phyloP scores from a whole-genome alignment of 371 early-diverging fungal genomes.

The Umbelopsis sp. region DNA sequence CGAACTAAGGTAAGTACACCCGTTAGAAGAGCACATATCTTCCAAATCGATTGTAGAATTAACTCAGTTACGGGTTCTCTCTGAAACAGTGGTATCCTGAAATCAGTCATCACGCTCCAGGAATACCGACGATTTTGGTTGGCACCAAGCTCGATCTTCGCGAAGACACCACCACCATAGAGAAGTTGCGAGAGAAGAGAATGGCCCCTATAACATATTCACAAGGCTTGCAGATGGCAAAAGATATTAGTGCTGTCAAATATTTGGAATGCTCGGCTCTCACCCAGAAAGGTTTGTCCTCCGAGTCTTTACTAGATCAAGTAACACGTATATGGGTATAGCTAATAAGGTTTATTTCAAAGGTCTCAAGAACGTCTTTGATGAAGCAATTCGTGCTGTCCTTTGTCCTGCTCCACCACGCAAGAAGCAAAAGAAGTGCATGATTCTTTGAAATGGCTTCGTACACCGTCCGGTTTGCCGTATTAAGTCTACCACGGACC shows the following conservation, averaged over 20 bases:
- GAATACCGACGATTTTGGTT: conserved; percentile 69
- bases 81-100: conserved; percentile 65
- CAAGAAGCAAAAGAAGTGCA: conserved; percentile 72
- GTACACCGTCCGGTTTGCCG: conserved; percentile 1
- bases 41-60: background rate
- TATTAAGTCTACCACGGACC: background rate
- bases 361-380: conserved; percentile 93
- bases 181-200: conserved; percentile 63
- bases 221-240: conserved; percentile 75
- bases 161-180: conserved; percentile 60
- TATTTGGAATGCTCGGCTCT: conserved; percentile 90
- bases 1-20: conserved; percentile 65
- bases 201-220: conserved; percentile 77
- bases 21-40: background rate
- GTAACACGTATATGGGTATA: background rate
- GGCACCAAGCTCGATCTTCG: conserved; percentile 76
- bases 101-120: conserved; percentile 63
- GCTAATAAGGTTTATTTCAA: conserved; percentile 25
- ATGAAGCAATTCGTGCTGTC: conserved; percentile 96
- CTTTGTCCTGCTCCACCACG: conserved; percentile 65
- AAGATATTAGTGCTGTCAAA: conserved; percentile 77
- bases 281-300: conserved; percentile 76
- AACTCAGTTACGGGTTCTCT: background rate
- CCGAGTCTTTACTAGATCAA: conserved; percentile 58
- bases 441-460: conserved; percentile 60